phyloP scores from a whole-genome alignment of 768 basidiomycete species.

The Psilocybe subaeruginosa region DNA sequence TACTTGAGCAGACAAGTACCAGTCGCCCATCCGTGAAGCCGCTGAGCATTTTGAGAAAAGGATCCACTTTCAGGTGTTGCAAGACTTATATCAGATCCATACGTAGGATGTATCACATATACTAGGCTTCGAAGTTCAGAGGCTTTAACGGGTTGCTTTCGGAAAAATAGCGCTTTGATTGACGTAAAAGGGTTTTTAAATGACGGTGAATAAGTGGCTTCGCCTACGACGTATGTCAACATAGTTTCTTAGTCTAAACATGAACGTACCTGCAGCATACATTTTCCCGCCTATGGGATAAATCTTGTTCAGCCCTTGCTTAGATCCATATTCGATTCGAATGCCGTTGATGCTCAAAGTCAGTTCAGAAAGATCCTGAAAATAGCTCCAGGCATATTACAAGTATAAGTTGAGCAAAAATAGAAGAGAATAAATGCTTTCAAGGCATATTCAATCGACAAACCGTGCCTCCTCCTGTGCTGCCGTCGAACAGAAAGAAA shows the following conservation, averaged over 20 bases:
- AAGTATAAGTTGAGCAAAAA: background rate
- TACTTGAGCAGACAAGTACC: too few species aligned
- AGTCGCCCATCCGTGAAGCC: background rate
- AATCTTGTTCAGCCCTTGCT: background rate
- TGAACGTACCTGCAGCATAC: conserved; percentile 15
- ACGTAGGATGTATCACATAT: background rate
- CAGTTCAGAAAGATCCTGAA: background rate
- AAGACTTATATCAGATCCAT: background rate
- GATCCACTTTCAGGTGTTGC: background rate
- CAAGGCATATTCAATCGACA: conserved; percentile 54
- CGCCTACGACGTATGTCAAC: background rate
- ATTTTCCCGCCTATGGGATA: background rate
- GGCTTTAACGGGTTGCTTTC: background rate
- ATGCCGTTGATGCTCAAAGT: background rate
- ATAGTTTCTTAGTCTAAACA: conserved; percentile 13
- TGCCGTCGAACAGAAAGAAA: conserved; percentile 88
- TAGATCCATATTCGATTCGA: background rate
- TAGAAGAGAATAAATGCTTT: conserved; percentile 8
- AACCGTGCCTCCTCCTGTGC: conserved; percentile 75
- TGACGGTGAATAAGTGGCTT: background rate
- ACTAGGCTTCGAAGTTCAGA: background rate
- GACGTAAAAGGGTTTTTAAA: conserved; percentile 2
- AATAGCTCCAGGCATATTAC: conserved; percentile 5
- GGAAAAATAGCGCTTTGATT: conserved; percentile 13
- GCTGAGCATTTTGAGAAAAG: background rate